Evolutionary conservation across 208 protist species (phyloP).

Genomic region (Tritrichomonas musculus): DNA sequence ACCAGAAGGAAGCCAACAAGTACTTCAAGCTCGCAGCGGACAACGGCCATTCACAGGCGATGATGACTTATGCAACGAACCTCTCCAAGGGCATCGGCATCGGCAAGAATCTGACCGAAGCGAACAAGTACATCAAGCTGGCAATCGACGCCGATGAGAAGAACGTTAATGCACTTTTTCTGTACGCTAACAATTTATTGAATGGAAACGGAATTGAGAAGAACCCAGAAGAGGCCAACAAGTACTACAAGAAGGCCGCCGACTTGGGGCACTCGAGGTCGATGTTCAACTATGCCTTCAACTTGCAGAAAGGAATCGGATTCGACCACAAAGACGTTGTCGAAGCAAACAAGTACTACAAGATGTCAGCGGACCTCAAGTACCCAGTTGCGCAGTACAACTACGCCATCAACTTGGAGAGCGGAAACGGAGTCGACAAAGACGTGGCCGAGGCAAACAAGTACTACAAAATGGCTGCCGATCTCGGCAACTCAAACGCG

Average conservation of each 20-base stretch:
- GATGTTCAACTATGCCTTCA: not conserved
- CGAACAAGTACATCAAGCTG: not conserved
- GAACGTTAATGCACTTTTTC: not conserved
- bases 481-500: not conserved
- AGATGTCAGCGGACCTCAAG: not conserved
- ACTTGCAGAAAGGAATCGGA: not conserved
- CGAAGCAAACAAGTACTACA: not conserved
- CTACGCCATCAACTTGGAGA: not conserved
- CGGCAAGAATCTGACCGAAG: not conserved
- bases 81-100: not conserved
- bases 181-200: no score
- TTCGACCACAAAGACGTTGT: not conserved
- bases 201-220: no score
- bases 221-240: not conserved
- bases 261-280: not conserved
- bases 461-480: constrained; percentile 4
- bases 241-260: not conserved
- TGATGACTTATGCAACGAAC: not conserved
- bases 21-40: not conserved
- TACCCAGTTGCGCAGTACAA: not conserved
- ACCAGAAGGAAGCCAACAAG: not conserved
- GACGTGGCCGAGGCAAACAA: not conserved
- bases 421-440: not conserved
- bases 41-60: not conserved
- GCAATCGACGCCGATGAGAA: not conserved